phyloP scores from a whole-genome alignment of 305 asterid species.

The Lippia alba region DNA sequence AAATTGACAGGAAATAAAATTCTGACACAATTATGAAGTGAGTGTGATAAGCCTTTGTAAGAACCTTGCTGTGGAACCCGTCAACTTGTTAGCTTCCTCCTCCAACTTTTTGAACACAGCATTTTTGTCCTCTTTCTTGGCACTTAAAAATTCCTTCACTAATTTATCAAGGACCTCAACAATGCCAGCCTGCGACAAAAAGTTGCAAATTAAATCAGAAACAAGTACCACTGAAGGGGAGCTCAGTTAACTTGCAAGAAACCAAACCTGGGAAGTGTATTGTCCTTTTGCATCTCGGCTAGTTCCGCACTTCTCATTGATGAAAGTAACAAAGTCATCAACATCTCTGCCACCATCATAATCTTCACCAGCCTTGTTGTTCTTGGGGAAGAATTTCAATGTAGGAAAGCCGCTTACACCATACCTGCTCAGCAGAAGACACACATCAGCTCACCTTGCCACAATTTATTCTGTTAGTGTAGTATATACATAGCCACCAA shows the following conservation, averaged over 20 bases:
- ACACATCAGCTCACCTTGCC: conserved; percentile 20
- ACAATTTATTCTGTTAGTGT: background rate
- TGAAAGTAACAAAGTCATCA: conserved; percentile 80
- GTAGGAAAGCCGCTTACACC: conserved; percentile 87
- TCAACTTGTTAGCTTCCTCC: conserved; percentile 78
- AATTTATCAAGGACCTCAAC: conserved; percentile 64
- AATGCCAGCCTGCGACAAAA: conserved; percentile 72
- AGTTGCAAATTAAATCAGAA: conserved; percentile 24
- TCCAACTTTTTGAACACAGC: conserved; percentile 56
- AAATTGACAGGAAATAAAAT: conserved; percentile 19
- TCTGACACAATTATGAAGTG: conserved; percentile 18
- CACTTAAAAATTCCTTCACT: conserved; percentile 75
- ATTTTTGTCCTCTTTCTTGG: conserved; percentile 66
- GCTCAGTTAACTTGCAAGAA: conserved; percentile 28
- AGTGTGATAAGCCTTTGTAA: conserved; percentile 11
- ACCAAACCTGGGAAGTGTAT: conserved; percentile 75
- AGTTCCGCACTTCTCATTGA: conserved; percentile 86
- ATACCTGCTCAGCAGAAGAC: conserved; percentile 52
- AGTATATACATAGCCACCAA: too few relatives aligned
- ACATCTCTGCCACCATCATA: conserved; percentile 85
- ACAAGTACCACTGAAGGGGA: conserved; percentile 20
- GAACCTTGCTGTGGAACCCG: conserved; percentile 78
- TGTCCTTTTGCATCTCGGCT: conserved; percentile 87
- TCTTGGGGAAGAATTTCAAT: conserved; percentile 82
- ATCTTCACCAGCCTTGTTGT: conserved; percentile 83